Percentiles rank a stretch among this genome's conserved stretches.
phyloP scores from a whole-genome alignment of 257 asterid species.

The Capsicum pubescens region DNA sequence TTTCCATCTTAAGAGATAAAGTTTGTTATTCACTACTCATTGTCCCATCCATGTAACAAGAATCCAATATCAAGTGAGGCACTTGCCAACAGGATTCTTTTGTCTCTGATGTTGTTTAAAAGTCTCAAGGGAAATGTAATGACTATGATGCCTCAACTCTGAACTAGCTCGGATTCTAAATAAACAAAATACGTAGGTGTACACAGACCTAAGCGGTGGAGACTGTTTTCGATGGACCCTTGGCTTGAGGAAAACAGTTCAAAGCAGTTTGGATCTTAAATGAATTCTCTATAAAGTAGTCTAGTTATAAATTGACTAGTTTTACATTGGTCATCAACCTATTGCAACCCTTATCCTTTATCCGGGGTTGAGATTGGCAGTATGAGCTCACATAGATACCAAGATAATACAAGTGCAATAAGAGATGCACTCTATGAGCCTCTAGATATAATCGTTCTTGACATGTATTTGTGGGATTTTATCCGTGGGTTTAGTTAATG shows the following conservation, averaged over 20 bases:
- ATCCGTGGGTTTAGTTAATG: neutral
- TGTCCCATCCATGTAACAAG: neutral
- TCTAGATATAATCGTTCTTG: neutral
- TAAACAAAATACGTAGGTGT: no score
- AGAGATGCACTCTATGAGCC: neutral
- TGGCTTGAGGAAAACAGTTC: no score
- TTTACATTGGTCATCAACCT: conserved; percentile 23
- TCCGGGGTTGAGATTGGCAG: neutral
- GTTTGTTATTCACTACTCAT: neutral
- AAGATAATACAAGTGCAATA: neutral
- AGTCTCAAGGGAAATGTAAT: neutral
- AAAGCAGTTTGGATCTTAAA: neutral
- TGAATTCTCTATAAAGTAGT: neutral
- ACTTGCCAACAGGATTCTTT: neutral
- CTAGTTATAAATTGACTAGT: neutral
- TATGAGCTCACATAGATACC: neutral
- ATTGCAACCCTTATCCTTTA: neutral
- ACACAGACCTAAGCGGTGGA: no score
- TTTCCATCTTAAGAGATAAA: neutral
- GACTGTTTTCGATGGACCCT: no score
- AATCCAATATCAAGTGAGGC: neutral
- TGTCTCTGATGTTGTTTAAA: neutral
- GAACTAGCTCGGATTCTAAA: neutral
- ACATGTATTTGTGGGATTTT: neutral
- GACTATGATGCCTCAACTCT: neutral